A percentile compares a stretch with the other conserved stretches of the same genome.
Evolutionary conservation across 1,139 yeast species (phyloP).

Genomic region (Blastobotrys ciferrii): DNA sequence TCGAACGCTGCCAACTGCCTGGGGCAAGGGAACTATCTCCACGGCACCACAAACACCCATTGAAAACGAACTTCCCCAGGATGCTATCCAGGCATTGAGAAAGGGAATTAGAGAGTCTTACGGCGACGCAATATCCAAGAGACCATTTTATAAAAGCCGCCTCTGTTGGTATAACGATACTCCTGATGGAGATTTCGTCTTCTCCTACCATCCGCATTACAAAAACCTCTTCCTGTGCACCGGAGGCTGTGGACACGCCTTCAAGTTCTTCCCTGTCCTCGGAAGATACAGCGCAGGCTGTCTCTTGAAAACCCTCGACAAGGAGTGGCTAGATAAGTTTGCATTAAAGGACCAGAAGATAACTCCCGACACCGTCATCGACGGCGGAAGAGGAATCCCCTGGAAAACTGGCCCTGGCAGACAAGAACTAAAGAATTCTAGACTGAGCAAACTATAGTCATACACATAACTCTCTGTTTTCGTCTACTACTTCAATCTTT

Average conservation of each 20-base stretch:
- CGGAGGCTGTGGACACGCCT: neutral
- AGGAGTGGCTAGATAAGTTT: neutral
- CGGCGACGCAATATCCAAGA: neutral
- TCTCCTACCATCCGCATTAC: conserved; percentile 2
- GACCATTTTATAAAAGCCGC: neutral
- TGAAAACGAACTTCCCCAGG: neutral
- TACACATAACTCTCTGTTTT: too few species aligned
- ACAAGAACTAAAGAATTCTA: neutral
- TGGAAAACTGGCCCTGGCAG: neutral
- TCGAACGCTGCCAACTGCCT: neutral
- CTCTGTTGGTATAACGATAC: conserved; percentile 5
- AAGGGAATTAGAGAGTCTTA: neutral
- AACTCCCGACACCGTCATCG: neutral
- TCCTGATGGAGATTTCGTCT: neutral
- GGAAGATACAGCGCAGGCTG: conserved; percentile 3
- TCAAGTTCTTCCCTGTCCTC: conserved; percentile 1
- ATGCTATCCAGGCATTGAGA: neutral
- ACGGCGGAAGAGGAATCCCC: neutral
- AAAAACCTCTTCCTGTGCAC: neutral
- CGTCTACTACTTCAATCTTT: too few species aligned
- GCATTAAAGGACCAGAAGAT: neutral
- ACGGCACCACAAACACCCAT: neutral
- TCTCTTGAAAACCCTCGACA: neutral
- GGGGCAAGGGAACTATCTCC: neutral
- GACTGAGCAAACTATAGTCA: neutral